Conservation (phyloP, 345 rosid species). For the Garcia nutans region DNA sequence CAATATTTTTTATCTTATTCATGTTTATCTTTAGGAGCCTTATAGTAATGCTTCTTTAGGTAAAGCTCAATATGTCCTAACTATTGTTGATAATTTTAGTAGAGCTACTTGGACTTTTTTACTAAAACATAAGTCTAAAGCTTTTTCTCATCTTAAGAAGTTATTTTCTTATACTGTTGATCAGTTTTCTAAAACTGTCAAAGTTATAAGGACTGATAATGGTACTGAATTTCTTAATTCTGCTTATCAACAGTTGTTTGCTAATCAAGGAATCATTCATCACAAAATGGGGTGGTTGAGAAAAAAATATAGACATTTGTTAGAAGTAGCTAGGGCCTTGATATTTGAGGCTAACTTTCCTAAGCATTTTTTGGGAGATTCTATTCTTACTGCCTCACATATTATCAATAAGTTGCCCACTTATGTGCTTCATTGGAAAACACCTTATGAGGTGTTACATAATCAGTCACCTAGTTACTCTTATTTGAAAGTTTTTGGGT, state of each 20-base stretch:
- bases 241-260: background rate
- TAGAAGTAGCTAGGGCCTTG: background rate
- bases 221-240: background rate
- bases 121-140: background rate
- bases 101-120: background rate
- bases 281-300: background rate
- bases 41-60: background rate
- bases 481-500: no score
- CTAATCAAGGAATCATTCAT: background rate
- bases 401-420: no score
- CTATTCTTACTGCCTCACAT: no score
- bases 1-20: background rate
- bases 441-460: no score
- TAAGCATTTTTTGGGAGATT: no score
- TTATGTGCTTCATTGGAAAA: no score
- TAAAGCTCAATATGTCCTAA: background rate
- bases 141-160: no score
- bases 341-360: background rate
- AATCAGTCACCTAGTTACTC: no score
- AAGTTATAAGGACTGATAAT: background rate
- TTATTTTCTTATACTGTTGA: no score
- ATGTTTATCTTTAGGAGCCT: background rate
- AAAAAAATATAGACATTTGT: background rate
- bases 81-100: background rate
- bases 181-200: background rate